phyloP scores from a whole-genome alignment of 2,329 filamentous ascomycete species.

The Talaromyces islandicus region DNA sequence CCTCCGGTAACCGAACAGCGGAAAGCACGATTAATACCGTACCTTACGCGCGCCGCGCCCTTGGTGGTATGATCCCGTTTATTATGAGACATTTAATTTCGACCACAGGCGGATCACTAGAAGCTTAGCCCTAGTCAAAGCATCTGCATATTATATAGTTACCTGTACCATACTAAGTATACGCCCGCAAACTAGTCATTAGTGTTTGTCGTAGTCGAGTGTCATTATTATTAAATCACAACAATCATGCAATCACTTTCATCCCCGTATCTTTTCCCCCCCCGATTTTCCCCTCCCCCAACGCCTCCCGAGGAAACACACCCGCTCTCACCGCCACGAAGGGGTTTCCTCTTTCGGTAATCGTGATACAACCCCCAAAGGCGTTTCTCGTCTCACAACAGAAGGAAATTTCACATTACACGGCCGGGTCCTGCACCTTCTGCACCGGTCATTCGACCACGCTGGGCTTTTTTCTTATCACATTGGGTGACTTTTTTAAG shows the following conservation, averaged over 20 bases:
- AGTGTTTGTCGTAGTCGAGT: too few species aligned
- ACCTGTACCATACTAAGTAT: background rate
- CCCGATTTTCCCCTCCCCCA: too few species aligned
- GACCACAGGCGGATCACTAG: background rate
- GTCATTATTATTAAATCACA: too few species aligned
- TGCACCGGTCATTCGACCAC: background rate
- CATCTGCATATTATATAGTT: background rate
- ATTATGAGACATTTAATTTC: constrained; percentile 4
- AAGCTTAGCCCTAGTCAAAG: background rate
- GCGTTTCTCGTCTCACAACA: background rate
- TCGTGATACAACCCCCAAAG: background rate
- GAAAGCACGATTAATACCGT: background rate
- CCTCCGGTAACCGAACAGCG: background rate
- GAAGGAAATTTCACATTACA: too few species aligned
- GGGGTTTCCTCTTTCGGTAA: background rate
- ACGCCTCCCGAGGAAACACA: background rate
- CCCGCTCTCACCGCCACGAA: background rate
- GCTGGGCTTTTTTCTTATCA: background rate
- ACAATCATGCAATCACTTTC: too few species aligned
- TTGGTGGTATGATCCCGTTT: background rate
- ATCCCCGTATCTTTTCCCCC: too few species aligned
- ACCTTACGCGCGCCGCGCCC: background rate
- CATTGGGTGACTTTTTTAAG: background rate
- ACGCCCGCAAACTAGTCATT: too few species aligned
- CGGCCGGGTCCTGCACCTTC: background rate